These are phyloP conservation scores for Daedaleopsis sinensis DNA, from an alignment of 768 basidiomycete species.

Conservation along the genomic window DNA sequence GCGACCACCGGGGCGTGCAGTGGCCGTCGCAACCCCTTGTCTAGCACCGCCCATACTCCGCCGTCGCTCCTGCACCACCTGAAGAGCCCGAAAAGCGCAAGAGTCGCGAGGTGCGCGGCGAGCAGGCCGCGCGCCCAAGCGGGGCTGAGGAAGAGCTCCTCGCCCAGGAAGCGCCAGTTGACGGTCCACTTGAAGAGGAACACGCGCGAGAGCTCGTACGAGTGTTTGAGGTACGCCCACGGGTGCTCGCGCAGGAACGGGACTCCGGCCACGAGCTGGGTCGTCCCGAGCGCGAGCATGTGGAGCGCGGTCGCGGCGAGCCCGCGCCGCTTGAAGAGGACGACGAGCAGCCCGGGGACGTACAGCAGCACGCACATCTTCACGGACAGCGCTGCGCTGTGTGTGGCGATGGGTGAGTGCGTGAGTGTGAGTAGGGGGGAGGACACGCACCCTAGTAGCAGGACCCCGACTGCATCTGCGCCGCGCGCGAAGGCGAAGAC, in stretches of 20 bases:
- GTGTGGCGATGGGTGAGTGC: background rate
- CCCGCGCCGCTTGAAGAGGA: constrained; percentile 78
- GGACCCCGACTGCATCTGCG: constrained; percentile 61
- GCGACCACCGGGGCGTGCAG: constrained; percentile 47
- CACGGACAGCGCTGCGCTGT: constrained; percentile 80
- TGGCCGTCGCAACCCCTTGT: constrained; percentile 56
- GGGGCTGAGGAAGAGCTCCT: constrained; percentile 72
- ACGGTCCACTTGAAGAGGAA: constrained; percentile 98
- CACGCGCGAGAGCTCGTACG: constrained; percentile 86
- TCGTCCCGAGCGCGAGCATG: constrained; percentile 44
- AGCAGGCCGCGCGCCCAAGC: constrained; percentile 66
- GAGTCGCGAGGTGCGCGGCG: constrained; percentile 58
- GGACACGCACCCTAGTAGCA: constrained; percentile 70
- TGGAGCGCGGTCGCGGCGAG: constrained; percentile 51
- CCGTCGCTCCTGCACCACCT: constrained; percentile 81
- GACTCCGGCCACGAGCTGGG: constrained; percentile 65
- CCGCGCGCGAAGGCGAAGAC: constrained; percentile 65
- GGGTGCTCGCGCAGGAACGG: constrained; percentile 70
- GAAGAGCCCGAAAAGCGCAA: constrained; percentile 68
- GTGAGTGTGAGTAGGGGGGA: background rate
- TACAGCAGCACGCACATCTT: constrained; percentile 96
- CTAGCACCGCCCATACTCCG: constrained; percentile 59
- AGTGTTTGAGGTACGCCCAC: constrained; percentile 66
- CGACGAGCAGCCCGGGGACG: constrained; percentile 83
- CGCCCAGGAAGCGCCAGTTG: constrained; percentile 90